phyloP scores from a whole-genome alignment of 768 basidiomycete species.

The Collybia mongolica region DNA sequence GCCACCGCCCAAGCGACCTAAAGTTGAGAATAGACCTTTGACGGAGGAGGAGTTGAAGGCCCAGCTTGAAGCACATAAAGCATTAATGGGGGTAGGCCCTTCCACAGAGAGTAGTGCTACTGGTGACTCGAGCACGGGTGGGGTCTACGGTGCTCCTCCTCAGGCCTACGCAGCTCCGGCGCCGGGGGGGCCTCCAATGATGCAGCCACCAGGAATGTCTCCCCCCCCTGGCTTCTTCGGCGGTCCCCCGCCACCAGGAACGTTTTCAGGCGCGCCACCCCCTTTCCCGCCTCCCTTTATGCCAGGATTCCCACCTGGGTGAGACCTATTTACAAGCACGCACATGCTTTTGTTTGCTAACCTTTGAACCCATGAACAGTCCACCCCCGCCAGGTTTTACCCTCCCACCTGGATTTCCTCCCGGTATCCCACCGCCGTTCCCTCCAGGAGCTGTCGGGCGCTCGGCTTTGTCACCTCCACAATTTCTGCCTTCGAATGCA shows the following conservation, averaged over 20 bases:
- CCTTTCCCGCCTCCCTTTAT: conserved; percentile 53
- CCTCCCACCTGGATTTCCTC: conserved; percentile 45
- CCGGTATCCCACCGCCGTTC: conserved; percentile 22
- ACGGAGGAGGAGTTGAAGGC: conserved; percentile 82
- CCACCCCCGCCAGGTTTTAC: conserved; percentile 56
- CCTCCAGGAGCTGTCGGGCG: conserved; percentile 19
- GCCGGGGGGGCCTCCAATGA: conserved; percentile 33
- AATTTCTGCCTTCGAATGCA: conserved; percentile 11
- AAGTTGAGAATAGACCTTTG: conserved; percentile 73
- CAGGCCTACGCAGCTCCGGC: conserved; percentile 64
- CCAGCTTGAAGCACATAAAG: conserved; percentile 87
- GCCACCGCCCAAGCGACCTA: conserved; percentile 78
- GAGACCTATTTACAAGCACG: conserved; percentile 19
- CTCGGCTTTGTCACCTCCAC: conserved; percentile 11
- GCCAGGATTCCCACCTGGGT: conserved; percentile 60
- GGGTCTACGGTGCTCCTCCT: conserved; percentile 73
- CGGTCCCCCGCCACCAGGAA: conserved; percentile 37
- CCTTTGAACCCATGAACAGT: conserved; percentile 23
- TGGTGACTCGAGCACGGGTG: conserved; percentile 43
- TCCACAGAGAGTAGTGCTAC: conserved; percentile 33
- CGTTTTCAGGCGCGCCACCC: conserved; percentile 41
- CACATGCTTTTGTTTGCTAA: conserved; percentile 2
- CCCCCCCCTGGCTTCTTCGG: conserved; percentile 44
- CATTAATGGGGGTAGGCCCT: conserved; percentile 76
- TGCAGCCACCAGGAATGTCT: conserved; percentile 35